These are phyloP conservation scores for Turnera subulata DNA, from an alignment of 345 rosid genomes.

Conservation along the genomic window DNA sequence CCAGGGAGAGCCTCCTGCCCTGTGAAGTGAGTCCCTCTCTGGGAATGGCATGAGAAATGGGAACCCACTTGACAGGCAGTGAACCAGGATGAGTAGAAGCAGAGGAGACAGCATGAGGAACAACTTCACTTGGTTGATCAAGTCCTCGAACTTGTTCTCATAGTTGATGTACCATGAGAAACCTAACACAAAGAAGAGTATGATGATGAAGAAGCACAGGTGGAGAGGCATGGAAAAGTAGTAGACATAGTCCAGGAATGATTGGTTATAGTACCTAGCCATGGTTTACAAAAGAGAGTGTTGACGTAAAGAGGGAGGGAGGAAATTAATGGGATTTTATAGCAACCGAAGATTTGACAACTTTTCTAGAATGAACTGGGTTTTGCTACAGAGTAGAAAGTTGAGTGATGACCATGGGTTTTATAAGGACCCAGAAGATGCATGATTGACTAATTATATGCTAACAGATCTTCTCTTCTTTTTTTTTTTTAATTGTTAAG, in stretches of 20 bases:
- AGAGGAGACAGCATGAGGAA: constrained; percentile 48
- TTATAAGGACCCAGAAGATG: not conserved
- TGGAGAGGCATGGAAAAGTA: constrained; percentile 36
- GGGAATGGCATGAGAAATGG: constrained; percentile 21
- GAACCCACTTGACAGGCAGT: constrained; percentile 29
- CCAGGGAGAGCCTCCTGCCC: constrained; percentile 40
- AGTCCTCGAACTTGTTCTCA: constrained; percentile 38
- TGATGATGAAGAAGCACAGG: constrained; percentile 34
- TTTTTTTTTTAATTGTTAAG: no score
- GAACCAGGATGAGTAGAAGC: constrained; percentile 37
- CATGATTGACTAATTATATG: not conserved
- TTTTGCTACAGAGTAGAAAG: not conserved
- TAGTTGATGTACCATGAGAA: constrained; percentile 55
- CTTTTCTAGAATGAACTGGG: constrained; percentile 6
- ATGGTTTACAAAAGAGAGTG: not conserved
- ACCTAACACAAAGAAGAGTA: constrained; percentile 31
- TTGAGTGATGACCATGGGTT: not conserved
- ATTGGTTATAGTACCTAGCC: constrained; percentile 10
- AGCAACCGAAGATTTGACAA: no score
- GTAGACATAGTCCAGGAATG: constrained; percentile 29
- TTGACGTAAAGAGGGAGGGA: not conserved
- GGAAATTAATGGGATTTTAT: not conserved
- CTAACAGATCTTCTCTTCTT: no score
- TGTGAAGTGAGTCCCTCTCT: constrained; percentile 46
- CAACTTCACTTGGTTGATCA: constrained; percentile 38